Base-by-base conservation (phyloP, 352 stramenopile genomes). In the Phytophthora pini region DNA sequence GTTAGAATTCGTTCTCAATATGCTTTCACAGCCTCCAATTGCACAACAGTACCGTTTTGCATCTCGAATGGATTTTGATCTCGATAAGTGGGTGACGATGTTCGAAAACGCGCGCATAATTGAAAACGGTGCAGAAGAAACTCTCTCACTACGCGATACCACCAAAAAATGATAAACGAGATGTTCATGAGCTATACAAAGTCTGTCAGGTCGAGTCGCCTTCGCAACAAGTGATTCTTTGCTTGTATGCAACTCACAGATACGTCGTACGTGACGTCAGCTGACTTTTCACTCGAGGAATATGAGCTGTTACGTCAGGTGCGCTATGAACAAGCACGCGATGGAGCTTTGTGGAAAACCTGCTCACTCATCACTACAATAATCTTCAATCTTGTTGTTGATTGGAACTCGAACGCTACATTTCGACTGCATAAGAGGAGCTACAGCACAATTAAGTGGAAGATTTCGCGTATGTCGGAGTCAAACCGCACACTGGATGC, bases 261-360 rank as follows among this genome's bases (percentile, higher is more conserved):
- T 20, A 22, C 13, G 2, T 22, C 13, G 10, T 51, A 38, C 44
- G 44, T 36, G 24, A 20, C 44, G 3, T 29, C 44, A 4, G 8
- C 44, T 6, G 44, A 12, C n/a, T 51, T 51, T 26, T 51, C 24
- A 1, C 17, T 51, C 2, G 13, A 22, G 12, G 44, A 51, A 9
- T 51, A 51, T 11, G 44, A 51, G 26, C 12, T 51, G 8, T 26
- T 51, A 13, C 44, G 15, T 8, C 44, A 51, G 10, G 22, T 51
- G 1, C 2, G 44, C 1, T 10, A 5, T 24, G 44, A 51, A 11
- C 44, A 51, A 38, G 9, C 12, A 10, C 44, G 44, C 10, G 44
- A 51, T 8, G 13, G 15, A 20, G 39, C n/a, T 6, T 3, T 10
- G 8, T 45, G 44, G 44, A 22, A 29, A 1, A 39, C 24, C 0